Conservation (phyloP, 805 yeast species). For the Barnettozyma pratensis region DNA sequence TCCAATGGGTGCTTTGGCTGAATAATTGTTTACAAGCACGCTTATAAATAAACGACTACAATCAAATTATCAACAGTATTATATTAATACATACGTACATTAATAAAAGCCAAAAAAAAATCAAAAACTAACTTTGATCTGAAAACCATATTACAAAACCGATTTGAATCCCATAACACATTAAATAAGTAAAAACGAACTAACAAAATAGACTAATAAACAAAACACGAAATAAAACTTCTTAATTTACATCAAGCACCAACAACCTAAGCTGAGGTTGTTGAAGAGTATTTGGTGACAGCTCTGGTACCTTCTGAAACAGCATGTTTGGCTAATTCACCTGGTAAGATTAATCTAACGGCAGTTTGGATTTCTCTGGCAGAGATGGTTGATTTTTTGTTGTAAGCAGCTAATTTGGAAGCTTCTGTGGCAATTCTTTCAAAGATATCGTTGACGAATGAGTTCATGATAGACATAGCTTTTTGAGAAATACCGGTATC, state of each 20-base stretch:
- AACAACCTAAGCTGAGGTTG: conserved; percentile 35
- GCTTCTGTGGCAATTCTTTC: conserved; percentile 99
- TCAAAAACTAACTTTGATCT: neutral
- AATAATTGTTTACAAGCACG: neutral
- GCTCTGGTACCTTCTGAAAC: conserved; percentile 99
- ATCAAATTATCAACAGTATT: too few species aligned
- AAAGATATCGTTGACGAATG: conserved; percentile 95
- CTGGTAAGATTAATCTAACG: conserved; percentile 96
- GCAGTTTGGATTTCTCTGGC: conserved; percentile 99
- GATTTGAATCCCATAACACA: conserved; percentile 13
- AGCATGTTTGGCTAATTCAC: conserved; percentile 98
- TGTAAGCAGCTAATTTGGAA: conserved; percentile 97
- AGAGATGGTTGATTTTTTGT: conserved; percentile 96
- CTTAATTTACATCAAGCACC: neutral
- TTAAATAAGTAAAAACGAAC: conserved; percentile 9
- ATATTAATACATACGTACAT: neutral
- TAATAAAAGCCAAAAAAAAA: neutral
- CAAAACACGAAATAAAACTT: conserved; percentile 8
- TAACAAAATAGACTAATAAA: conserved; percentile 8
- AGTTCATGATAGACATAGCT: conserved; percentile 98
- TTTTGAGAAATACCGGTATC: conserved; percentile 99
- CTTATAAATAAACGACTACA: too few species aligned
- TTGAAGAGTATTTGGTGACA: conserved; percentile 92
- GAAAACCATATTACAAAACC: conserved; percentile 9
- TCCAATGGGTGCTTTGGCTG: conserved; percentile 74